Evolutionary conservation across 345 rosid genomes (phyloP).

Genomic region (Excoecaria agallocha): DNA sequence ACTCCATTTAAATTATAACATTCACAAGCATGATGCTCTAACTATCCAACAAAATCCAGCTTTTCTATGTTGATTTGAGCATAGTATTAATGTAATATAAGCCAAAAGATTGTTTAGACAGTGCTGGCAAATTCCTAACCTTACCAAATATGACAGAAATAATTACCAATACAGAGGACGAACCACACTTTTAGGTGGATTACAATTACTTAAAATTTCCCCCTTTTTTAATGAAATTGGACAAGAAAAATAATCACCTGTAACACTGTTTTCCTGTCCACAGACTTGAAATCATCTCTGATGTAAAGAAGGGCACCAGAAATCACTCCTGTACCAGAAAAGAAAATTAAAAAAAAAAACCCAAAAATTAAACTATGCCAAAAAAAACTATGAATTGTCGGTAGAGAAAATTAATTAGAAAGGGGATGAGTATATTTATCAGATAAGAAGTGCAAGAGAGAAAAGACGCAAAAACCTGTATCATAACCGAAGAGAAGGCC

Average conservation of each 20-base stretch:
- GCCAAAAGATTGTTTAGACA: background rate
- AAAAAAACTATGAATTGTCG: too few relatives aligned
- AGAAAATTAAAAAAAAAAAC: too few relatives aligned
- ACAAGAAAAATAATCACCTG: conserved; percentile 43
- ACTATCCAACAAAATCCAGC: conserved; percentile 13
- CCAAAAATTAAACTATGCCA: too few relatives aligned
- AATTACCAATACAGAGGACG: background rate
- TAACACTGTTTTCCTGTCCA: conserved; percentile 52
- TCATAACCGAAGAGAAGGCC: conserved; percentile 90
- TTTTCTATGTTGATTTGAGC: background rate
- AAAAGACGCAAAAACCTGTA: conserved; percentile 44
- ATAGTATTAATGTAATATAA: background rate
- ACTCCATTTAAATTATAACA: too few relatives aligned
- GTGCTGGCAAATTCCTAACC: background rate
- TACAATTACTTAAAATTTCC: background rate
- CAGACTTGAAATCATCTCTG: conserved; percentile 62
- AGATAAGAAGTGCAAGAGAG: background rate
- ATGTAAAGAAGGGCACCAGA: conserved; percentile 90
- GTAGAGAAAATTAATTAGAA: too few relatives aligned
- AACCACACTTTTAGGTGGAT: background rate
- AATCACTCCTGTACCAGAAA: conserved; percentile 59
- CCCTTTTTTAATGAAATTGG: too few relatives aligned
- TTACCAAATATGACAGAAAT: background rate
- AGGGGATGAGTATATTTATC: background rate
- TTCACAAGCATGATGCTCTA: background rate